A percentile compares a stretch with the other conserved stretches of the same genome.
Evolutionary conservation across 2,329 filamentous ascomycete genomes (phyloP).

Genomic region (Alternaria postmessia): DNA sequence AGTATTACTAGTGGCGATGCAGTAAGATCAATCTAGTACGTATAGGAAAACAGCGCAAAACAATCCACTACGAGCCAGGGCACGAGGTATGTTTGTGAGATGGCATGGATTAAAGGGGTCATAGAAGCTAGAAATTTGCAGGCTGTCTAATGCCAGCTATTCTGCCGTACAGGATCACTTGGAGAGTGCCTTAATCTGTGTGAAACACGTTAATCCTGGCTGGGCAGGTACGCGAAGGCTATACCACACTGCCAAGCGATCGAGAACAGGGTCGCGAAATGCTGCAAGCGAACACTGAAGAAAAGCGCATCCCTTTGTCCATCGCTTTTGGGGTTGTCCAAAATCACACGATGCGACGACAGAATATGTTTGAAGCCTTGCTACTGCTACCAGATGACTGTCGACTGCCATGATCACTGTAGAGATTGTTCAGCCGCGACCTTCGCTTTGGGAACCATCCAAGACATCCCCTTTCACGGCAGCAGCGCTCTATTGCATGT

Average conservation of each 20-base stretch:
- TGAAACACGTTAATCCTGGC: background rate
- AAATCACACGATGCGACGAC: background rate
- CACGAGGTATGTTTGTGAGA: background rate
- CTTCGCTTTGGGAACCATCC: background rate
- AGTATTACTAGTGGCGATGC: background rate
- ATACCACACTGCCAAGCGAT: background rate
- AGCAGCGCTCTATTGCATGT: background rate
- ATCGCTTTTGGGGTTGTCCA: background rate
- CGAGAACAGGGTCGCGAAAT: background rate
- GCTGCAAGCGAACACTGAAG: background rate
- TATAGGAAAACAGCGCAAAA: too few species aligned
- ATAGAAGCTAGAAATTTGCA: background rate
- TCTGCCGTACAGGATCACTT: background rate
- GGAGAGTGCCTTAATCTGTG: background rate
- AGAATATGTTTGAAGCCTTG: fast-evolving
- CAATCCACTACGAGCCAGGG: background rate
- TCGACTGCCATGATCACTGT: background rate
- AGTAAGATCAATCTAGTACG: too few species aligned
- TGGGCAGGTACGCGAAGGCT: background rate
- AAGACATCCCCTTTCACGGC: fast-evolving
- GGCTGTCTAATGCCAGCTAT: background rate
- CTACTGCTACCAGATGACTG: background rate
- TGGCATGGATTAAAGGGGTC: background rate
- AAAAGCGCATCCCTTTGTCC: background rate
- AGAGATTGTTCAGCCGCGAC: background rate